Evolutionary conservation across 2,329 filamentous ascomycete species (phyloP), one percentile per base, ranked within the genome.

Genomic region (Zalaria sp.): DNA sequence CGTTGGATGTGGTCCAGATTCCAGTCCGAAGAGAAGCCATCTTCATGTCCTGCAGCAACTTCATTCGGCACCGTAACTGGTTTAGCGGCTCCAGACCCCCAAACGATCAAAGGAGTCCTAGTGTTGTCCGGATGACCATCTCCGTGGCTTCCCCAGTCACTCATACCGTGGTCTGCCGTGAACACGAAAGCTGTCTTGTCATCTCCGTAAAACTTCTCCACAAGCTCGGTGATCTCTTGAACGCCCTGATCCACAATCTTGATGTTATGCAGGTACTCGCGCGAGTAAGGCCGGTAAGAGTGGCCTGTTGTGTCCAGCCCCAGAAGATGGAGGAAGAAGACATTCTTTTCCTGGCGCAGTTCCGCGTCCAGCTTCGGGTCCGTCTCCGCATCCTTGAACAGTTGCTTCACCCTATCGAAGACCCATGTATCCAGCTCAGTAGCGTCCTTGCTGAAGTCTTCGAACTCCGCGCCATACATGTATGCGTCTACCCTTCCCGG

Each of bases 151-250:
- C 93, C 91, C 81, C 83, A 95, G 61, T 98, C 91, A 56, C 86
- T 96, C 91, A 98, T 98, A 11, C 91, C 91, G 60, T 98, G 91
- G 56, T 98, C 91, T 5, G 91, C 91, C 1, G 93, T 98, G 57
- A 98, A 98, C 10, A 98, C 77, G 58, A 89, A 98, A 0, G 93
- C 86, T 0, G 91, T 96, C 60, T 91, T 80, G 42, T 75, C 81
- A 48, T 77, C 76, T 51, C 66, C 71, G 54, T 95, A 98, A 57
- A 96, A 98, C 8, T 81, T 74, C 31, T 93, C 77, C 39, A 95
- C 79, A 41, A 94, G 58, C 48, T 82, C 72, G 0, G 82, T 81
- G 39, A 94, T 81, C 61, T 94, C 83, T 60, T 83, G 71, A 1
- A 98, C 83, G 2, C 91, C 91, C 52, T 86, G 67, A 55, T 98